phyloP scores from a whole-genome alignment of 1,284 basidiomycete species.

The Irpex sp. region DNA sequence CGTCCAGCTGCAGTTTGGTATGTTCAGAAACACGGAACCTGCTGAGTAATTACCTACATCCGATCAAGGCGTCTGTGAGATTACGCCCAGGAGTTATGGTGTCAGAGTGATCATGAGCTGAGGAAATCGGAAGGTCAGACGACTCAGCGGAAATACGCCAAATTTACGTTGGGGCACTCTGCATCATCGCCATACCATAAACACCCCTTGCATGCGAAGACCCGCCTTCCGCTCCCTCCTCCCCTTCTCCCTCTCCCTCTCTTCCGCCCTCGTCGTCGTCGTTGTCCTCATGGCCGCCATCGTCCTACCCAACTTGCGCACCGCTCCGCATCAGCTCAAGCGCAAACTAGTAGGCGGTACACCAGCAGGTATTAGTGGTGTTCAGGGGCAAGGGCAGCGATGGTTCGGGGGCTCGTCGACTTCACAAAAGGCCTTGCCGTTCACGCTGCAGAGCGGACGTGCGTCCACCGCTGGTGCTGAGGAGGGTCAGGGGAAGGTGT shows the following conservation, averaged over 20 bases:
- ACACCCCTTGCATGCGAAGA: not conserved
- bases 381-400: conserved; percentile 13
- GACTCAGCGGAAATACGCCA: not conserved
- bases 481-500: conserved; percentile 30
- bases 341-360: not conserved
- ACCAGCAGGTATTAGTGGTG: not conserved
- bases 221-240: not conserved
- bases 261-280: conserved; percentile 5
- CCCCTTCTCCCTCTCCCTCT: not conserved
- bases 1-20: not conserved
- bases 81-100: not conserved
- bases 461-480: conserved; percentile 25
- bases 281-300: conserved; percentile 11
- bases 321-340: conserved; percentile 7
- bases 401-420: conserved; percentile 35
- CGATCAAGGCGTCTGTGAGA: not conserved
- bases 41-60: not conserved
- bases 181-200: not conserved
- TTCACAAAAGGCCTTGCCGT: conserved; percentile 42
- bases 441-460: conserved; percentile 42
- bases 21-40: not conserved
- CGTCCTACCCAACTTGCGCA: conserved; percentile 6
- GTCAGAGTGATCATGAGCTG: not conserved
- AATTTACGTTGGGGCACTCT: not conserved
- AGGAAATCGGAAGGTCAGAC: conserved; percentile 1